These are phyloP conservation scores for Candida dubliniensis DNA, from an alignment of 1,139 yeast genomes.

Conservation along the genomic window DNA sequence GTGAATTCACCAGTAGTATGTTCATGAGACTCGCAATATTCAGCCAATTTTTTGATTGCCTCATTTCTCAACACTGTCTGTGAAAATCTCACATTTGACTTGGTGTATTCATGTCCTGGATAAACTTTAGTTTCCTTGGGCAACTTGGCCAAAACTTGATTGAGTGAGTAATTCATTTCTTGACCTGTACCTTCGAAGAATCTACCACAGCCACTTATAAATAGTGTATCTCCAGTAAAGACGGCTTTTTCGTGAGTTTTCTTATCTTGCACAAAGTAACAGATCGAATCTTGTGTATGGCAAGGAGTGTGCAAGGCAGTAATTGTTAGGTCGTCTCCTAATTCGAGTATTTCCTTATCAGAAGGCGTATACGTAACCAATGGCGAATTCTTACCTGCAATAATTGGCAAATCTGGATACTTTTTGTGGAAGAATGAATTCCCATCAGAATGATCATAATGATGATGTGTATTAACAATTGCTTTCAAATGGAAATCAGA, in stretches of 20 bases:
- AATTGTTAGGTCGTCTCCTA: constrained; percentile 66
- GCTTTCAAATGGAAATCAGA: constrained; percentile 53
- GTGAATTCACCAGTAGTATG: constrained; percentile 83
- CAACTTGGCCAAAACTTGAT: constrained; percentile 53
- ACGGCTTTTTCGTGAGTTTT: constrained; percentile 67
- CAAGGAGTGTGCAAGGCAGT: constrained; percentile 95
- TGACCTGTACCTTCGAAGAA: constrained; percentile 88
- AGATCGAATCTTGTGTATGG: constrained; percentile 94
- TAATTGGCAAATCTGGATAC: constrained; percentile 62
- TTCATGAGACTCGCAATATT: constrained; percentile 56
- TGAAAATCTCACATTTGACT: constrained; percentile 75
- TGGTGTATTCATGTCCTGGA: constrained; percentile 97
- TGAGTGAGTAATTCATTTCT: constrained; percentile 76
- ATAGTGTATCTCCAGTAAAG: constrained; percentile 94
- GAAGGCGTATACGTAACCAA: constrained; percentile 66
- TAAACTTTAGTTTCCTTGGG: constrained; percentile 73
- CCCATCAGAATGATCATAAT: constrained; percentile 92
- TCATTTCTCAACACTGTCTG: constrained; percentile 55
- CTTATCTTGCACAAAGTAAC: constrained; percentile 72
- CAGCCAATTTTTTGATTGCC: constrained; percentile 56
- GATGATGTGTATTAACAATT: constrained; percentile 94
- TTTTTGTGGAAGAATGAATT: constrained; percentile 48
- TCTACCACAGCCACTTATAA: constrained; percentile 93
- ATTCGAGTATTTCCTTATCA: constrained; percentile 56
- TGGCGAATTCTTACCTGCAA: constrained; percentile 84